Evolutionary conservation across 1,139 yeast species (phyloP).

Genomic region (Entelexis paramagnoliae): DNA sequence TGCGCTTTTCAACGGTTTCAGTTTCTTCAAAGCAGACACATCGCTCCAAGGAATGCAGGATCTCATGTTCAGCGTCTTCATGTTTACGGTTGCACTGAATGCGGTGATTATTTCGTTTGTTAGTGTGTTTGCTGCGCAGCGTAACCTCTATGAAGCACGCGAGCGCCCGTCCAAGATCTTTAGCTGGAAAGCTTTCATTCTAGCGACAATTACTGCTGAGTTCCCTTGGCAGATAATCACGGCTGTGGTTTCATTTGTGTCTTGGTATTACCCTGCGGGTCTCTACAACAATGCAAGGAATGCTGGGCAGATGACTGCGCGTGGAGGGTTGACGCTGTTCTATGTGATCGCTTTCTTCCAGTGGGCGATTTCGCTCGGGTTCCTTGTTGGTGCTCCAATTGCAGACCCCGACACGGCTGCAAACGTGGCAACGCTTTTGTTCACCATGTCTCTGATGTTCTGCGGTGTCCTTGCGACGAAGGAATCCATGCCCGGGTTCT

Average conservation of each 20-base stretch:
- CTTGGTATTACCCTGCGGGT: slow-evolving; percentile 80
- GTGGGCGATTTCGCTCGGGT: slow-evolving; percentile 56
- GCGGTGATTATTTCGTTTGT: slow-evolving; percentile 63
- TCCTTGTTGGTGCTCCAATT: slow-evolving; percentile 49
- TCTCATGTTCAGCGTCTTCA: slow-evolving; percentile 51
- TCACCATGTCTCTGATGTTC: slow-evolving; percentile 61
- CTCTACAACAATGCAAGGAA: slow-evolving; percentile 30
- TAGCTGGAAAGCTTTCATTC: slow-evolving; percentile 51
- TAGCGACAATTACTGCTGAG: slow-evolving; percentile 60
- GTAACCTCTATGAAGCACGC: slow-evolving; percentile 78
- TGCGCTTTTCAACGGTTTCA: slow-evolving; percentile 59
- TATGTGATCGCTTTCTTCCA: slow-evolving; percentile 46
- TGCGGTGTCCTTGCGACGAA: slow-evolving; percentile 73
- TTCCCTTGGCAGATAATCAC: slow-evolving; percentile 61
- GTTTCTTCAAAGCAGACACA: slow-evolving; percentile 57
- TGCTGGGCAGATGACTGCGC: slow-evolving; percentile 43
- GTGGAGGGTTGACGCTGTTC: slow-evolving; percentile 66
- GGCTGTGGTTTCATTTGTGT: slow-evolving; percentile 58
- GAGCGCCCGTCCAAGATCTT: slow-evolving; percentile 70
- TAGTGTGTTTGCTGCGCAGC: slow-evolving; percentile 59
- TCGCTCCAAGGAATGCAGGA: slow-evolving; percentile 41
- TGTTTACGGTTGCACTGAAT: slow-evolving; percentile 52
- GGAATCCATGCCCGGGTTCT: slow-evolving; percentile 51
- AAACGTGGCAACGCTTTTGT: slow-evolving; percentile 50
- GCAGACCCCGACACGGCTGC: slow-evolving; percentile 69